These are phyloP conservation scores for Chytridium lagenaria DNA, from an alignment of 371 early-diverging fungal species.

Conservation along the genomic window DNA sequence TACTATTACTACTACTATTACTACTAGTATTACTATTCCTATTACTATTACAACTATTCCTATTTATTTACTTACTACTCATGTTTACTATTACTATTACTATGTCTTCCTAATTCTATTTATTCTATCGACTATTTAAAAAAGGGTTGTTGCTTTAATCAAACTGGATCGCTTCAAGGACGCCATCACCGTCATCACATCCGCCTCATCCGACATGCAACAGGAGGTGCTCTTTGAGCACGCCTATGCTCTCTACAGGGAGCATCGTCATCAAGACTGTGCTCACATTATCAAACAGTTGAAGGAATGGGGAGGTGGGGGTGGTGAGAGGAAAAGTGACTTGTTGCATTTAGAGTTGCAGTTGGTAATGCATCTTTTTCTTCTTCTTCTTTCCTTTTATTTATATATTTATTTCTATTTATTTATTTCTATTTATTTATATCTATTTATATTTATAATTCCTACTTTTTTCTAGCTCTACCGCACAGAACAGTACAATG, in stretches of 20 bases:
- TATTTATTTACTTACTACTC: no score
- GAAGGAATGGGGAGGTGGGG: constrained; percentile 20
- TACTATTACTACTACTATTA: no score
- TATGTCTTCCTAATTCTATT: no score
- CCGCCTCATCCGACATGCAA: constrained; percentile 38
- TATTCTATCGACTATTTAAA: no score
- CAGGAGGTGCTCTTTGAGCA: constrained; percentile 65
- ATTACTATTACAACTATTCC: no score
- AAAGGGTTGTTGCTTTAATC: constrained; percentile 67
- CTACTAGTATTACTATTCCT: no score
- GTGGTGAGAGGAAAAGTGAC: no score
- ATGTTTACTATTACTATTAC: no score
- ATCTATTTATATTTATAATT: constrained; percentile 11
- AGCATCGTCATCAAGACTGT: constrained; percentile 65
- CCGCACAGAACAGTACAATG: constrained; percentile 44
- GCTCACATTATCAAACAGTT: constrained; percentile 55
- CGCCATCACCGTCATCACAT: constrained; percentile 61
- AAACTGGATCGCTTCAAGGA: constrained; percentile 72
- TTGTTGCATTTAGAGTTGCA: constrained; percentile 71
- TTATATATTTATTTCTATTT: constrained; percentile 21
- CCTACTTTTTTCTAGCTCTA: constrained; percentile 40
- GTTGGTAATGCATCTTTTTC: constrained; percentile 59
- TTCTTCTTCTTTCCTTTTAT: background rate
- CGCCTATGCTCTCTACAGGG: constrained; percentile 77
- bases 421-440: background rate